Base-by-base conservation (phyloP, 371 early-diverging fungal species). In the Mucor velutinosus region DNA sequence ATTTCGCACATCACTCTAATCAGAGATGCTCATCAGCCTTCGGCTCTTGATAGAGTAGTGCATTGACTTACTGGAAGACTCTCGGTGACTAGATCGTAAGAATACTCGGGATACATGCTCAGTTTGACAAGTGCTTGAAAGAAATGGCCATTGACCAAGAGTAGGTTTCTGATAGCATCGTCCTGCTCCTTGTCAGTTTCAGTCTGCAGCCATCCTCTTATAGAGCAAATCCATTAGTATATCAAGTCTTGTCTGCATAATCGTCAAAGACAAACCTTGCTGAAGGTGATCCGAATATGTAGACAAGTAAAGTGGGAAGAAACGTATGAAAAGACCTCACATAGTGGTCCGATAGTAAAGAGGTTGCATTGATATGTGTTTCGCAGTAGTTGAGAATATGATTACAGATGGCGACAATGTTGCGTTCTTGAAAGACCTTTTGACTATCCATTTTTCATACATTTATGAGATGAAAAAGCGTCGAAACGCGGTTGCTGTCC, bases 151-250 rank as follows among this genome's bases (percentile, higher is more conserved):
- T 78, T 61, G 17, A 66, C 51, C 17, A 59, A 58, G 17, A 78
- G 62, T 12, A 75, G 32, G 8, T 68, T 62, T 33, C 35, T 65
- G 14, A 81, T 66, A 3, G 75, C 67, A 17, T 37, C 58, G 12
- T 65, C 64, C 60, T 81, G 76, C 6, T 59, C 58, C 6, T 62
- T 27, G n/a, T 15, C 56, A 21, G 62, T 64, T 25, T 76, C 75
- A 8, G 69, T 73, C 45, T 81, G 81, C 3, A 75, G 33, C 71
- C 75, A 78, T 27, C 81, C 81, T 63, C 81, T 81, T 60, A 1
- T 21, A 19, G 19, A 33, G 33, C n/a, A 37, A 8, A 8, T 10
- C 35, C 35, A 33, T 33, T 33, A 33, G 35, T 33, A 6, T n/a
- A 30, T 33, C 35, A 10, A 33, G 35, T 8, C 35, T 8, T 33